Evolutionary conservation across 2,329 filamentous ascomycete genomes (phyloP).

Genomic region (Aspergillus spinulosporus): DNA sequence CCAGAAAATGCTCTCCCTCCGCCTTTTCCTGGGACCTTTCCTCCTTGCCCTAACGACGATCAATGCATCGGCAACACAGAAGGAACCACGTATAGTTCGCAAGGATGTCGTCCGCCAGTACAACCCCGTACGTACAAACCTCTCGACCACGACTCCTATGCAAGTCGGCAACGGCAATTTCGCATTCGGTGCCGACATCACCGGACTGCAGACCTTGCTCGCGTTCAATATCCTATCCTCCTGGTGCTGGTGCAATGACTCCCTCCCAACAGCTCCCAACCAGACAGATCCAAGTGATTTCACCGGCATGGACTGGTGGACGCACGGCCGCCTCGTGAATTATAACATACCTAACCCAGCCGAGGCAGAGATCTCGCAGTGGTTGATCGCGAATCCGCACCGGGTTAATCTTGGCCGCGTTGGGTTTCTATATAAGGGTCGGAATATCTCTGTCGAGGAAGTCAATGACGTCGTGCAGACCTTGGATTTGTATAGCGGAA

Average conservation of each 20-base stretch:
- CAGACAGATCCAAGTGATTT: slow-evolving; percentile 41
- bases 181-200: slow-evolving; percentile 50
- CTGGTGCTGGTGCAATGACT: slow-evolving; percentile 51
- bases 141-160: slow-evolving; percentile 53
- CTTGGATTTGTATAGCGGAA: slow-evolving; percentile 11
- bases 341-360: slow-evolving; percentile 47
- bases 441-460: slow-evolving; percentile 45
- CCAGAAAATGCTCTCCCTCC: neutral
- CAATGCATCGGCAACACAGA: neutral
- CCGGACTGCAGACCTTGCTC: slow-evolving; percentile 48
- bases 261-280: slow-evolving; percentile 38
- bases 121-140: slow-evolving; percentile 52
- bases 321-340: slow-evolving; percentile 46
- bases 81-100: neutral
- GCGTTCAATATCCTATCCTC: slow-evolving; percentile 46
- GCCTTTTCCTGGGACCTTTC: neutral
- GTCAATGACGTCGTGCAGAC: slow-evolving; percentile 1
- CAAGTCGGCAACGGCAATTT: slow-evolving; percentile 53
- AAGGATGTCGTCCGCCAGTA: slow-evolving; percentile 31
- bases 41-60: neutral
- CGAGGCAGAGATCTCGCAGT: slow-evolving; percentile 49
- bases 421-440: slow-evolving; percentile 45
- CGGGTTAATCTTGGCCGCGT: slow-evolving; percentile 53
- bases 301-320: slow-evolving; percentile 48
- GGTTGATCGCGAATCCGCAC: slow-evolving; percentile 57